These are phyloP conservation scores for Trametes cinnabarina DNA, from an alignment of 768 basidiomycete genomes.

Conservation along the genomic window DNA sequence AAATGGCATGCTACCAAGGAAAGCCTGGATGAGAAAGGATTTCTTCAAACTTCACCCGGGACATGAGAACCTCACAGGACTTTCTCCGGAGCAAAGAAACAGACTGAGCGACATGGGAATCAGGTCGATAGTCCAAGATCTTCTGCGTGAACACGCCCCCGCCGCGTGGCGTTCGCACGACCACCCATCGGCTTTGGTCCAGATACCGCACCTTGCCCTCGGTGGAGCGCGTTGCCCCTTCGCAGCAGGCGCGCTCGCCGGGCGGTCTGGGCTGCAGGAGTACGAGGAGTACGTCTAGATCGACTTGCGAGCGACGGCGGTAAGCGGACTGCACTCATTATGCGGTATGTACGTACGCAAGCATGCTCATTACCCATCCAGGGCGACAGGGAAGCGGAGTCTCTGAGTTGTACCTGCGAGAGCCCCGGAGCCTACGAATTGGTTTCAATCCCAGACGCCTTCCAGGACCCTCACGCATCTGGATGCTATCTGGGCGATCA, in stretches of 20 bases:
- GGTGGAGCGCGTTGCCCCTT: conserved; percentile 6
- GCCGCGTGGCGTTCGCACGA: conserved; percentile 22
- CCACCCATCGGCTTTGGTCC: neutral
- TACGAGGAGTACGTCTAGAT: neutral
- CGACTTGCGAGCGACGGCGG: conserved; percentile 4
- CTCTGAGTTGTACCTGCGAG: neutral
- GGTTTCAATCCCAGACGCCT: conserved; percentile 3
- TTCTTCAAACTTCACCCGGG: conserved; percentile 6
- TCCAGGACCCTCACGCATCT: conserved; percentile 8
- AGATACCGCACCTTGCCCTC: neutral
- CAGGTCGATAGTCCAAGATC: conserved; percentile 1
- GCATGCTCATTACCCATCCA: conserved; percentile 7
- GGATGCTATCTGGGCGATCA: conserved; percentile 15
- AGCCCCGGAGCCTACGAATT: neutral
- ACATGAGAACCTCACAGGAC: conserved; percentile 5
- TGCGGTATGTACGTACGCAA: conserved; percentile 9
- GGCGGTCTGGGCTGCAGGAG: conserved; percentile 18
- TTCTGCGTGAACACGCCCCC: conserved; percentile 21
- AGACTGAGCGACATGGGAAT: conserved; percentile 8
- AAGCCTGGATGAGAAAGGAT: neutral
- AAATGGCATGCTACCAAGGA: no score
- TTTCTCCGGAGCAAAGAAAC: conserved; percentile 17
- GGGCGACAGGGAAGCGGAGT: conserved; percentile 2
- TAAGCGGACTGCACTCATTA: conserved; percentile 10
- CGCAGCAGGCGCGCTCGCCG: neutral